These are phyloP conservation scores for Halteria grandinella DNA, from an alignment of 73 alveolate species.

Conservation along the genomic window DNA sequence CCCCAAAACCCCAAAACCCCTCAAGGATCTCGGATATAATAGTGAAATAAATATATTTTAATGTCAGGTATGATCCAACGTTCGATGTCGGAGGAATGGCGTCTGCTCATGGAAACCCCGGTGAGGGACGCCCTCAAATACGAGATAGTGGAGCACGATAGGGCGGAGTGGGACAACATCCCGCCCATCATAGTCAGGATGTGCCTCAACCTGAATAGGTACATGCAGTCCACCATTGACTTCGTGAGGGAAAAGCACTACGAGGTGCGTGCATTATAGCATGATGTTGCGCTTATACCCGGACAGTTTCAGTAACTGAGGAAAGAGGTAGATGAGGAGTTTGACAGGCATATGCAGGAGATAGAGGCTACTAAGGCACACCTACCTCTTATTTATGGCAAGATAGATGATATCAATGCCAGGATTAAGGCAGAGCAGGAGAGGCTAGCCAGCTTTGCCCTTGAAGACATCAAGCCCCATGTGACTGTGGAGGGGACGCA, in stretches of 20 bases:
- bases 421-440: neutral
- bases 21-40: too few species aligned
- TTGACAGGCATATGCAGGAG: neutral
- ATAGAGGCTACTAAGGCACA: neutral
- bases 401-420: neutral
- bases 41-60: too few species aligned
- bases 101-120: neutral
- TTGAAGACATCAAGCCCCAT: neutral
- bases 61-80: too few species aligned
- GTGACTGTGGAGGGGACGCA: too few species aligned
- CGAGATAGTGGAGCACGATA: conserved; percentile 1
- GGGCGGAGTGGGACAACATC: conserved; percentile 40
- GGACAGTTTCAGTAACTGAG: neutral
- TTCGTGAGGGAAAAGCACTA: neutral
- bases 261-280: conserved; percentile 11
- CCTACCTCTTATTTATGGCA: neutral
- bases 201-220: neutral
- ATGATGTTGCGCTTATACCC: too few species aligned
- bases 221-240: conserved; percentile 3
- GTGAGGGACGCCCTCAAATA: neutral
- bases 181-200: conserved; percentile 16
- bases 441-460: neutral
- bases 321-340: neutral
- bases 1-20: too few species aligned
- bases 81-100: too few species aligned